Evolutionary conservation across 1,284 basidiomycete genomes (phyloP).

Genomic region (Cryptococcus jaspeensis): DNA sequence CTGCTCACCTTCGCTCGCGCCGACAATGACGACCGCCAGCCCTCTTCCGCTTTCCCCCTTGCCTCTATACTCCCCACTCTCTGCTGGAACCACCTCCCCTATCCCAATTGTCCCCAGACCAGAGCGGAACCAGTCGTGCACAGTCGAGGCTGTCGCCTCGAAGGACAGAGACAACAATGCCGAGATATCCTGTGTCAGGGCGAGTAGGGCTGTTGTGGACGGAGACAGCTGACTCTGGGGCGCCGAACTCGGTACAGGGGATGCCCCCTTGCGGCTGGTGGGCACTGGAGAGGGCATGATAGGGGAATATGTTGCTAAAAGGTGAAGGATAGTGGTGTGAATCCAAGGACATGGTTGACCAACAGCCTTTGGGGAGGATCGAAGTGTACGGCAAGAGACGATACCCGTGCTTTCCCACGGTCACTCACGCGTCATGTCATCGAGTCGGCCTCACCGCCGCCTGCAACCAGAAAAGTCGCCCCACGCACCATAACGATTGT

Average conservation of each 20-base stretch:
- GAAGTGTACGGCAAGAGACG: neutral
- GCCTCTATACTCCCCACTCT: neutral
- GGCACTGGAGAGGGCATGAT: neutral
- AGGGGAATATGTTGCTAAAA: neutral
- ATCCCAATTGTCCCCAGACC: constrained; percentile 28
- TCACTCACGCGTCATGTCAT: neutral
- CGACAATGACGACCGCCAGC: constrained; percentile 39
- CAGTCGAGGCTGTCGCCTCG: constrained; percentile 32
- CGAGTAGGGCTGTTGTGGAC: constrained; percentile 26
- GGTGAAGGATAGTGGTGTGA: neutral
- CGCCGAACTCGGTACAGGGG: neutral
- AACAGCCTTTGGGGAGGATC: neutral
- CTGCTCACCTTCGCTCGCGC: constrained; percentile 38
- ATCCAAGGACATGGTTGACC: too few relatives aligned
- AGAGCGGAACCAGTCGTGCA: constrained; percentile 30
- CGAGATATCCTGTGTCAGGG: constrained; percentile 40
- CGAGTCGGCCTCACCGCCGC: neutral
- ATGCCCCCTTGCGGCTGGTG: neutral
- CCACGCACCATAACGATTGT: neutral
- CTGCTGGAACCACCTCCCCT: constrained; percentile 16
- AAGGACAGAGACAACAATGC: constrained; percentile 41
- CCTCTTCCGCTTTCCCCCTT: constrained; percentile 28
- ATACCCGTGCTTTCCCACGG: neutral
- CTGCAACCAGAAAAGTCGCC: neutral
- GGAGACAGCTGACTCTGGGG: constrained; percentile 3